These are phyloP conservation scores for Eucalyptus marginata DNA, from an alignment of 345 rosid genomes.

Conservation along the genomic window DNA sequence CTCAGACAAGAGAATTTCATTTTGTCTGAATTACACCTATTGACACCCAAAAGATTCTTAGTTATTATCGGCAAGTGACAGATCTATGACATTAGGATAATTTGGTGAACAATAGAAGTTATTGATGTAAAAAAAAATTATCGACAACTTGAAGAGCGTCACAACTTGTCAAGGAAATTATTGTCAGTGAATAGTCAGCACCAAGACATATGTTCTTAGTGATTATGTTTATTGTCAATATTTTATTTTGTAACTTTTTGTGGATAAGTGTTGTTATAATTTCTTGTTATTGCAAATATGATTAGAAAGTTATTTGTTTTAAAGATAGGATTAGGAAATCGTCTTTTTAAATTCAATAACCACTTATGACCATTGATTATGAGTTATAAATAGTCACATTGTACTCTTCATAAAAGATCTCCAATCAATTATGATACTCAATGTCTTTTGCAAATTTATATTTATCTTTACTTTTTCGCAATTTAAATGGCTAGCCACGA, in stretches of 20 bases:
- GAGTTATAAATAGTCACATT: neutral
- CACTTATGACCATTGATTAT: fast-evolving
- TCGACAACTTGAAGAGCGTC: neutral
- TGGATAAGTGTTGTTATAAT: neutral
- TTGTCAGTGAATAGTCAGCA: too few species aligned
- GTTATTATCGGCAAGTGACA: neutral
- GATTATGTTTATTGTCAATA: neutral
- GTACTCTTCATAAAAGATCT: neutral
- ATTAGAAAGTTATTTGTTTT: neutral
- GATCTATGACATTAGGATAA: too few species aligned
- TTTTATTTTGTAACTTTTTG: neutral
- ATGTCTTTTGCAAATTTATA: neutral
- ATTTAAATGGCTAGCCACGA: neutral
- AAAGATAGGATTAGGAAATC: neutral
- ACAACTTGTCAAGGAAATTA: neutral
- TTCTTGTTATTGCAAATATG: neutral
- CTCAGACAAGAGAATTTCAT: neutral
- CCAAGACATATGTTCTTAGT: neutral
- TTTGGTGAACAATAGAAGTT: neutral
- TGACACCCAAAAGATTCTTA: neutral
- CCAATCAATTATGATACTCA: neutral
- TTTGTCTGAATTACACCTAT: neutral
- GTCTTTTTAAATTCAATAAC: neutral
- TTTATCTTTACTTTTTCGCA: neutral
- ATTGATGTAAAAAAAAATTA: neutral